Conservation (phyloP, 2,329 filamentous ascomycete genomes). For the Achaetomium macrosporum region DNA sequence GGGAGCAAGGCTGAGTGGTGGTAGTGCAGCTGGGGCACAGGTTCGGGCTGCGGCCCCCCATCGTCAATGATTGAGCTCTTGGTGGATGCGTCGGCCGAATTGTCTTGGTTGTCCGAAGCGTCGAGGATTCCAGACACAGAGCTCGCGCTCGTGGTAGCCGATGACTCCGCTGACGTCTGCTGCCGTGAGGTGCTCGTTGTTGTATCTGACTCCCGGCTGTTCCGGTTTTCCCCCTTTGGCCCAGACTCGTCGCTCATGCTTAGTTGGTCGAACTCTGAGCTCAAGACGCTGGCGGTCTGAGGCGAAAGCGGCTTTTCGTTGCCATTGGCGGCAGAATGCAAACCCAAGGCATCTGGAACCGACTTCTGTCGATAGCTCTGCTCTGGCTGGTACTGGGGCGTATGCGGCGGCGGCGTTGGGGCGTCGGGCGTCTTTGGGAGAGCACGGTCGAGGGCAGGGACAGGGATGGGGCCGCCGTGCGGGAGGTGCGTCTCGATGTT, state of each 20-base stretch:
- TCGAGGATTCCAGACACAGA: constrained; percentile 49
- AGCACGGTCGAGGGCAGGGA: constrained; percentile 26
- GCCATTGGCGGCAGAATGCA: constrained; percentile 9
- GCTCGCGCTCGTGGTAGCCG: constrained; percentile 50
- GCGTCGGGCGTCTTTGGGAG: constrained; percentile 32
- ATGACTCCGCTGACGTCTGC: constrained; percentile 46
- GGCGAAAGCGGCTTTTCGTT: constrained; percentile 12
- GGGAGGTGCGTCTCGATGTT: constrained; percentile 39
- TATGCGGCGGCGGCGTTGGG: constrained; percentile 36
- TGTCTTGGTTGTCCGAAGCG: constrained; percentile 36
- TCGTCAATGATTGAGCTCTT: constrained; percentile 47
- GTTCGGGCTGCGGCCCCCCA: constrained; percentile 32
- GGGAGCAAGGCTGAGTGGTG: constrained; percentile 47
- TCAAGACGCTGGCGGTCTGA: constrained; percentile 17
- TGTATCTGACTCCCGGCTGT: constrained; percentile 49
- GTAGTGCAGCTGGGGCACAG: constrained; percentile 56
- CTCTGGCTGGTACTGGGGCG: constrained; percentile 22
- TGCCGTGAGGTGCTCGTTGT: constrained; percentile 45
- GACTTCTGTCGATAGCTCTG: constrained; percentile 11
- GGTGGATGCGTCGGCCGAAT: constrained; percentile 40
- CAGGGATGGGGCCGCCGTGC: constrained; percentile 7
- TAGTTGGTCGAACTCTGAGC: constrained; percentile 30
- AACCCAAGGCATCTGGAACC: constrained; percentile 9
- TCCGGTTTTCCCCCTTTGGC: constrained; percentile 37
- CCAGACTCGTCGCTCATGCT: constrained; percentile 31